phyloP scores from a whole-genome alignment of 768 basidiomycete species.

The Sporobolomyces pararoseus region DNA sequence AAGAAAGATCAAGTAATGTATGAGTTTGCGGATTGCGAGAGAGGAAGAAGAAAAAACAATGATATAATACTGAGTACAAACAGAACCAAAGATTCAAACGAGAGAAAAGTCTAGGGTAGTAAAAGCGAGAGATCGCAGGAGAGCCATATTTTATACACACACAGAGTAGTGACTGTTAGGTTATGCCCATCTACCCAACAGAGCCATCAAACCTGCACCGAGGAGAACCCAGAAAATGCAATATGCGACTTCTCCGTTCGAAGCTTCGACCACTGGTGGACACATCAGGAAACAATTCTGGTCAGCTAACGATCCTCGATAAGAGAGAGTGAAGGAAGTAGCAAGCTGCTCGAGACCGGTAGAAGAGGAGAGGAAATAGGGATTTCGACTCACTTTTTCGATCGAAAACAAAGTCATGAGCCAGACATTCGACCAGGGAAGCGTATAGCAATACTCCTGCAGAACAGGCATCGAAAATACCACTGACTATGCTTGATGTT shows the following conservation, averaged over 20 bases:
- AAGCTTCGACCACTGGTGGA: constrained; percentile 65
- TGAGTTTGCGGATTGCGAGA: neutral
- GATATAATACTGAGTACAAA: neutral
- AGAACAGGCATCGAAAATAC: constrained; percentile 76
- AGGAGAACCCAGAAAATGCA: constrained; percentile 61
- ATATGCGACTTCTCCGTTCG: constrained; percentile 54
- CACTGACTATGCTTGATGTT: constrained; percentile 74
- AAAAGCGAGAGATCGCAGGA: too few relatives aligned
- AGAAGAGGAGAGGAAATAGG: neutral
- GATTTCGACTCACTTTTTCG: constrained; percentile 12
- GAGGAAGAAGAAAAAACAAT: too few relatives aligned
- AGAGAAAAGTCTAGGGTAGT: neutral
- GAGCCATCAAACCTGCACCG: constrained; percentile 83
- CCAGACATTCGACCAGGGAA: constrained; percentile 80
- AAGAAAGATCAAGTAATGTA: too few relatives aligned
- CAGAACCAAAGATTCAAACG: neutral
- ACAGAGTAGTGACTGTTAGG: too few relatives aligned
- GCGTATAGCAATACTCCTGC: constrained; percentile 86
- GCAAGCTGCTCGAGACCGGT: too few relatives aligned
- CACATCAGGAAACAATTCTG: too few relatives aligned
- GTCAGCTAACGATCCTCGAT: constrained; percentile 55
- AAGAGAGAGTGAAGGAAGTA: neutral
- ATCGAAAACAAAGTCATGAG: constrained; percentile 91
- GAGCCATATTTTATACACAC: too few relatives aligned
- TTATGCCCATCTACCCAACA: constrained; percentile 79